phyloP scores from a whole-genome alignment of 441 rosid genomes.

The Adansonia madagascariensis region DNA sequence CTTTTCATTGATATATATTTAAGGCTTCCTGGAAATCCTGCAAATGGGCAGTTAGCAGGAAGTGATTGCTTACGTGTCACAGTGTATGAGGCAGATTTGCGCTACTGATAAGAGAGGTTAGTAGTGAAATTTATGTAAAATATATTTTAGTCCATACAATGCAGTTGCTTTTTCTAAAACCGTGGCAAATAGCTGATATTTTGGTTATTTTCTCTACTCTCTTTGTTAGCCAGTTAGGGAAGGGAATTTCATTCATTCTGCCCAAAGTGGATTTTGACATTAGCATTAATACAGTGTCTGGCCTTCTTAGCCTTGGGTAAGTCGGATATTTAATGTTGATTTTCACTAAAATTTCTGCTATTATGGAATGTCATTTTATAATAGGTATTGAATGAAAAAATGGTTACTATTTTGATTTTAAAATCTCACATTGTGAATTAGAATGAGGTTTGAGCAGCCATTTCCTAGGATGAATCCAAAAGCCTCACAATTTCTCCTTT shows the following conservation, averaged over 20 bases:
- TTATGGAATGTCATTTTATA: not conserved
- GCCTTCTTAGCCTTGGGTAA: conserved; percentile 99
- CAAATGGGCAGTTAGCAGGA: conserved; percentile 83
- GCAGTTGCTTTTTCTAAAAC: conserved; percentile 24
- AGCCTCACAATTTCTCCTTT: not conserved
- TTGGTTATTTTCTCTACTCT: conserved; percentile 23
- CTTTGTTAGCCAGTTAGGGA: conserved; percentile 88
- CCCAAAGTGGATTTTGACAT: conserved; percentile 99
- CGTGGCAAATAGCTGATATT: conserved; percentile 26
- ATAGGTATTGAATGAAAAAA: not conserved
- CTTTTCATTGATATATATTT: conserved; percentile 86
- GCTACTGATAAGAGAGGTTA: conserved; percentile 90
- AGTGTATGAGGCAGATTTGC: conserved; percentile 99
- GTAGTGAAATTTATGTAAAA: conserved; percentile 32
- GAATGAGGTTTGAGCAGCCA: conserved; percentile 16
- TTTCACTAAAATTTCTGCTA: conserved; percentile 3
- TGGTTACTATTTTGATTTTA: not conserved
- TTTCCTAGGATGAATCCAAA: conserved; percentile 15
- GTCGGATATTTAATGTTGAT: conserved; percentile 34
- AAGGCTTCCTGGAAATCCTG: conserved; percentile 84
- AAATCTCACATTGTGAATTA: conserved; percentile 17
- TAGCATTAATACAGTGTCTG: conserved; percentile 94
- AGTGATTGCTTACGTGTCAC: conserved; percentile 96
- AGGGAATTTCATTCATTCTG: conserved; percentile 96
- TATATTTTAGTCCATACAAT: conserved; percentile 20